A percentile compares a stretch with the other conserved stretches of the same genome.
Evolutionary conservation across 306 rosid species (phyloP).

Genomic region (Sophora flavescens): DNA sequence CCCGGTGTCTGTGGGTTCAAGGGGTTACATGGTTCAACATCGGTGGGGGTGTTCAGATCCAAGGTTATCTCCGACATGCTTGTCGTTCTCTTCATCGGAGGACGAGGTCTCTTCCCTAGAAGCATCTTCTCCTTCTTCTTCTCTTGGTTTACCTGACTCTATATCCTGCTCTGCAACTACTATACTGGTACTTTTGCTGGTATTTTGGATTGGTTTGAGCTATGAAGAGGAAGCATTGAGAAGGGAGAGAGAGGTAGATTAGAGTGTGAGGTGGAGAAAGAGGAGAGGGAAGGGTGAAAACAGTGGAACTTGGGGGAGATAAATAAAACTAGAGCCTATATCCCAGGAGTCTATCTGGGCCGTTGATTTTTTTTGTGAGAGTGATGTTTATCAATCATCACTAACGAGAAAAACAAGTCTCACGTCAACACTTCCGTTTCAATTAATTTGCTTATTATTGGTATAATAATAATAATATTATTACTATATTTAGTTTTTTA

Average conservation of each 20-base stretch:
- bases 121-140: conserved; percentile 43
- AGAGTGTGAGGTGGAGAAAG: background rate
- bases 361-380: conserved; percentile 53
- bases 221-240: background rate
- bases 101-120: conserved; percentile 87
- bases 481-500: too few relatives aligned
- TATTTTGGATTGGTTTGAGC: background rate
- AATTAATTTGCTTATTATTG: background rate
- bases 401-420: conserved; percentile 24
- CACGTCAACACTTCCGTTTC: conserved; percentile 48
- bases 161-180: background rate
- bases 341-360: conserved; percentile 62
- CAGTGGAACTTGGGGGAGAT: conserved; percentile 49
- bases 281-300: conserved; percentile 27
- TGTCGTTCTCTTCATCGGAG: conserved; percentile 81
- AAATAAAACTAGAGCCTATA: conserved; percentile 66
- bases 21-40: conserved; percentile 35
- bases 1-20: background rate
- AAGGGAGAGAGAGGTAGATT: too few relatives aligned
- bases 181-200: background rate
- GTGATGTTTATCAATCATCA: conserved; percentile 34
- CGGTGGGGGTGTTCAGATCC: conserved; percentile 61
- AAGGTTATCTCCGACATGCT: conserved; percentile 85
- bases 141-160: background rate
- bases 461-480: background rate